phyloP scores from a whole-genome alignment of 2,329 filamentous ascomycete genomes.

The Colletotrichum aenigma region DNA sequence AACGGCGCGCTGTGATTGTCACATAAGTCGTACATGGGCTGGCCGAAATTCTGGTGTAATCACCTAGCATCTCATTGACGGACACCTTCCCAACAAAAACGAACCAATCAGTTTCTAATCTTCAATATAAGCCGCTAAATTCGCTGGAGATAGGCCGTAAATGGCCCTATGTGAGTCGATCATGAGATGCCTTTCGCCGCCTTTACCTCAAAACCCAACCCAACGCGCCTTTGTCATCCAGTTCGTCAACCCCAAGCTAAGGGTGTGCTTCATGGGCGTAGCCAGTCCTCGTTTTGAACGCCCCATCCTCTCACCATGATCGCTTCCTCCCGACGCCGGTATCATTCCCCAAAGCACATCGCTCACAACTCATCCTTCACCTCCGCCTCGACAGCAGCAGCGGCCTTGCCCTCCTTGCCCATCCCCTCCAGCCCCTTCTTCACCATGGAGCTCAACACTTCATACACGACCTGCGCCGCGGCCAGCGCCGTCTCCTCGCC shows the following conservation, averaged over 20 bases:
- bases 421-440: conserved; percentile 51
- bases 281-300: neutral
- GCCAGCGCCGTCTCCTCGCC: conserved; percentile 84
- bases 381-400: conserved; percentile 12
- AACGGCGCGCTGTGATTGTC: neutral
- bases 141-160: neutral
- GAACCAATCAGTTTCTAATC: neutral
- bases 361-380: conserved; percentile 43
- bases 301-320: neutral
- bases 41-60: neutral
- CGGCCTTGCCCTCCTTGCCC: conserved; percentile 34
- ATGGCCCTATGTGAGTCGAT: neutral
- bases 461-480: conserved; percentile 83
- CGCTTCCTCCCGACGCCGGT: neutral
- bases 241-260: neutral
- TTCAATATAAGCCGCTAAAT: neutral
- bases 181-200: neutral
- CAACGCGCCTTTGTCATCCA: neutral
- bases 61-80: neutral
- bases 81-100: neutral
- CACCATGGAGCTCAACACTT: conserved; percentile 80
- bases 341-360: neutral
- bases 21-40: neutral
- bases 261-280: neutral
- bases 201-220: neutral